Percentiles rank a stretch among this genome's conserved stretches.
phyloP scores from a whole-genome alignment of 2,329 filamentous ascomycete species.

The Zymoseptoria tritici region DNA sequence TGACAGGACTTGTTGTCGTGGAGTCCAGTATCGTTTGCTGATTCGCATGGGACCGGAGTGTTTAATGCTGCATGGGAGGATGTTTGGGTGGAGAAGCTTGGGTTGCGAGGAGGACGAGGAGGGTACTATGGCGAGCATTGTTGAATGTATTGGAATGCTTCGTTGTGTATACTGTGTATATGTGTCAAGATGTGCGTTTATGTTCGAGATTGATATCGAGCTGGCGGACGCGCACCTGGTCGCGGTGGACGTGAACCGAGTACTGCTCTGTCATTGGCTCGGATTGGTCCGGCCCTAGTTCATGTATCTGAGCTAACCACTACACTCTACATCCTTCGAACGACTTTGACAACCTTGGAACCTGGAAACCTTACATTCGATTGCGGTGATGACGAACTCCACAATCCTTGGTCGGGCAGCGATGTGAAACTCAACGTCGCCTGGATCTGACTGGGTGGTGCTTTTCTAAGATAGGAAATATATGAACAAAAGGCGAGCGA shows the following conservation, averaged over 20 bases:
- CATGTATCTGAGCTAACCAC: background rate
- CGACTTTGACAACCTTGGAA: too few relatives aligned
- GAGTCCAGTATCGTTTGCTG: constrained; percentile 62
- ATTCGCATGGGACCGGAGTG: constrained; percentile 66
- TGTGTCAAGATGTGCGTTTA: background rate
- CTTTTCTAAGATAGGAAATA: too few relatives aligned
- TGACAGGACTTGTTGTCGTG: constrained; percentile 27
- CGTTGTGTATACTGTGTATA: background rate
- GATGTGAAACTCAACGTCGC: too few relatives aligned
- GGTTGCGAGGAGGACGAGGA: constrained; percentile 4
- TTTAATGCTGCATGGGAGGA: constrained; percentile 74
- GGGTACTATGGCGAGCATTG: constrained; percentile 40
- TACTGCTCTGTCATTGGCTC: background rate
- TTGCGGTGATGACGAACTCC: too few relatives aligned
- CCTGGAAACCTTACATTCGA: too few relatives aligned
- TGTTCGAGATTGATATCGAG: background rate
- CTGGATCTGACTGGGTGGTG: too few relatives aligned
- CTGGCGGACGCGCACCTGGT: background rate
- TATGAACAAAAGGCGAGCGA: too few relatives aligned
- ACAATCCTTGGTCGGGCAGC: too few relatives aligned
- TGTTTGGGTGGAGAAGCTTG: constrained; percentile 52
- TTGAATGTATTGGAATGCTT: background rate
- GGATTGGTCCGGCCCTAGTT: background rate
- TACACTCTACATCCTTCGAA: too few relatives aligned
- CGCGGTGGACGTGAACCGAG: background rate